A percentile compares a stretch with the other conserved stretches of the same genome.
phyloP scores from a whole-genome alignment of 2,329 filamentous ascomycete species.

The Fusarium oxysporum region DNA sequence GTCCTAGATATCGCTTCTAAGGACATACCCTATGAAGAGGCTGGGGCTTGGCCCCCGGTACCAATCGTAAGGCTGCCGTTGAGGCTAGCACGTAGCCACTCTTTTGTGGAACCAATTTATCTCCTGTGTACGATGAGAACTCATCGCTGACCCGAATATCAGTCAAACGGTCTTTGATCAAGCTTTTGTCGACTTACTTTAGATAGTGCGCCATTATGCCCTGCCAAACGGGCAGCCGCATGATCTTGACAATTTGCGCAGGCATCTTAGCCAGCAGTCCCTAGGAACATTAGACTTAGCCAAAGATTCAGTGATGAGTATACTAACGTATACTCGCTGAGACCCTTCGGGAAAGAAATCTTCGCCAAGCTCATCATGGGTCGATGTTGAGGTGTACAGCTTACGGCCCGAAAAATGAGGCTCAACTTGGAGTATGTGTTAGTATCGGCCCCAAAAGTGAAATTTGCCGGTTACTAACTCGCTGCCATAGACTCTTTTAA shows the following conservation, averaged over 20 bases:
- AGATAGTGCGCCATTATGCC: background rate
- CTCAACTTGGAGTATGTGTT: background rate
- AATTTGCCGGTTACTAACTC: background rate
- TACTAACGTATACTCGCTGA: background rate
- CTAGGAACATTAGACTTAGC: background rate
- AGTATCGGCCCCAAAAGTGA: background rate
- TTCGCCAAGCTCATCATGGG: background rate
- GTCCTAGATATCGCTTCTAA: background rate
- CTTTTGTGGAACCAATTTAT: background rate
- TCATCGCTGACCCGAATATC: background rate
- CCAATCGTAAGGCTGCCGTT: background rate
- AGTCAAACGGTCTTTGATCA: accelerated
- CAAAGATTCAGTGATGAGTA: accelerated
- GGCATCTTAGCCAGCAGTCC: background rate
- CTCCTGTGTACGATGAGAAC: background rate
- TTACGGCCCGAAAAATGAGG: background rate
- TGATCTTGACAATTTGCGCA: background rate
- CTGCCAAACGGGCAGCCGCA: background rate
- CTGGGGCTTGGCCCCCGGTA: background rate
- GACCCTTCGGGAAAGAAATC: background rate
- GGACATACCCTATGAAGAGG: background rate
- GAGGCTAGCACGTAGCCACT: background rate
- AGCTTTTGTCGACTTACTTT: background rate
- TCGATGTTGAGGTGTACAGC: background rate
- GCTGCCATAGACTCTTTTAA: background rate